Conservation (phyloP, 2,329 filamentous ascomycete species). For the Dothideomycetidae sp. region DNA sequence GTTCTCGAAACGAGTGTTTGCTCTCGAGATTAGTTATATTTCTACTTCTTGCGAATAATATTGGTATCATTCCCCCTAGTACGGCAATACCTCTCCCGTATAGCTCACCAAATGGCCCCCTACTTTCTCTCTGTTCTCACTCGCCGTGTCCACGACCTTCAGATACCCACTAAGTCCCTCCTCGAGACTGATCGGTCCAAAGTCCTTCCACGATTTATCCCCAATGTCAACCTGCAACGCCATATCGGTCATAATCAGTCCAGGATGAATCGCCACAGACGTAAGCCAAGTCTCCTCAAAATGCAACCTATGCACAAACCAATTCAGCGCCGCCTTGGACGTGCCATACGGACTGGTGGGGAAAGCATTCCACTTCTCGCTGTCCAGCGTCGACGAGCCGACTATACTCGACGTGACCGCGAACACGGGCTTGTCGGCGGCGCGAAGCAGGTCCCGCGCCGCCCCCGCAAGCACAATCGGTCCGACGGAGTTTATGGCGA, state of each 20-base stretch:
- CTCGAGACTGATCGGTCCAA: slow-evolving; percentile 1
- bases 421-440: slow-evolving; percentile 22
- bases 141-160: not conserved
- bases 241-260: slow-evolving; percentile 11
- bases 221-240: not conserved
- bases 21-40: too few species aligned
- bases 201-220: not conserved
- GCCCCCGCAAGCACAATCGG: slow-evolving; percentile 34
- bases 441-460: slow-evolving; percentile 25
- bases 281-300: slow-evolving; percentile 20
- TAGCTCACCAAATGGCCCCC: slow-evolving; percentile 4
- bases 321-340: slow-evolving; percentile 30
- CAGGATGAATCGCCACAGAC: slow-evolving; percentile 20
- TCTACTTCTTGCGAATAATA: too few species aligned
- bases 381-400: not conserved
- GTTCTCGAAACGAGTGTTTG: too few species aligned
- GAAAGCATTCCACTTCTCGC: slow-evolving; percentile 10
- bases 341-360: slow-evolving; percentile 31
- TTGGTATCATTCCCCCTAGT: too few species aligned
- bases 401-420: slow-evolving; percentile 20
- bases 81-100: slow-evolving; percentile 2
- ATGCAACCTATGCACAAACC: slow-evolving; percentile 24
- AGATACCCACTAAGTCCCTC: not conserved
- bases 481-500: slow-evolving; percentile 25
- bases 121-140: slow-evolving; percentile 1